These are phyloP conservation scores for Fusarium abutilonis DNA, from an alignment of 2,329 filamentous ascomycete genomes.

Conservation along the genomic window DNA sequence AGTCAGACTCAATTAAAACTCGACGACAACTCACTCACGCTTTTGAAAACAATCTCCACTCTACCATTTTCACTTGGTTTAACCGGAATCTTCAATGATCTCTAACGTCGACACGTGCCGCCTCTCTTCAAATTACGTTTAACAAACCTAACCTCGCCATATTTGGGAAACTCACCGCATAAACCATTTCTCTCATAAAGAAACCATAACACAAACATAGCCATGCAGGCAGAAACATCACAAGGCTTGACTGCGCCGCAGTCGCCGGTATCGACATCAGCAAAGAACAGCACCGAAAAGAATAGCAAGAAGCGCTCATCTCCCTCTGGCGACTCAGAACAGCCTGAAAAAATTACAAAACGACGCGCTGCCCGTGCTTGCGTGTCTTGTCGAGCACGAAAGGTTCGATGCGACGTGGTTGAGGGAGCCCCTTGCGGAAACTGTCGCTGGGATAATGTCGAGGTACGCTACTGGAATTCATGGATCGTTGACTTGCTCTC, in stretches of 20 bases:
- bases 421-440: conserved; percentile 89
- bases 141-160: conserved; percentile 7
- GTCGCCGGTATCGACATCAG: conserved; percentile 46
- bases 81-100: conserved; percentile 35
- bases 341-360: conserved; percentile 68
- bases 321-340: conserved; percentile 45
- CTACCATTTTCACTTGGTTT: conserved; percentile 31
- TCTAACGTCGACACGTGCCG: conserved; percentile 11
- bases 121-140: background rate
- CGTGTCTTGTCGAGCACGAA: conserved; percentile 86
- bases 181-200: background rate
- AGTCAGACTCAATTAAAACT: conserved; percentile 6
- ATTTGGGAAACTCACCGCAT: conserved; percentile 7
- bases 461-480: conserved; percentile 51
- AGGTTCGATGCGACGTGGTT: conserved; percentile 93
- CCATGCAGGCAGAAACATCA: conserved; percentile 35
- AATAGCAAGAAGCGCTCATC: conserved; percentile 51
- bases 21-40: conserved; percentile 10
- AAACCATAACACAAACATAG: conserved; percentile 31
- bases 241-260: conserved; percentile 43
- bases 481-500: conserved; percentile 11
- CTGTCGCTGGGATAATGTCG: conserved; percentile 81
- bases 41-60: conserved; percentile 31
- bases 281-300: conserved; percentile 43
- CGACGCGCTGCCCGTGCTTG: conserved; percentile 91